Percentiles rank a stretch among this genome's conserved stretches.
phyloP scores from a whole-genome alignment of 768 basidiomycete genomes.

The Lactarius deliciosus region DNA sequence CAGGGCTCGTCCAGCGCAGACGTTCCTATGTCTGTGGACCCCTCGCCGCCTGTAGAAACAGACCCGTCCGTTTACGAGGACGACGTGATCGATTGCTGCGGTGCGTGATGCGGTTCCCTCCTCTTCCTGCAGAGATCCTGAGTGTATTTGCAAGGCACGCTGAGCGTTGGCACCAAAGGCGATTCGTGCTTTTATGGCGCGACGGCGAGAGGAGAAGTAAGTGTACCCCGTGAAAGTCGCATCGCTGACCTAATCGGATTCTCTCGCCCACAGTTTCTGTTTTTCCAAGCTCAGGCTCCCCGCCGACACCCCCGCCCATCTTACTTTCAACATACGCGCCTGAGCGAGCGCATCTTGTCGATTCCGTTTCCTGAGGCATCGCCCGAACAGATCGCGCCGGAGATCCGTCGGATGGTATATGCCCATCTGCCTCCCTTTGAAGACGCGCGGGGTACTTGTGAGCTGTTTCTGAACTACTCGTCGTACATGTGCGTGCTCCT shows the following conservation, averaged over 20 bases:
- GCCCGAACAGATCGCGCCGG: slow-evolving; percentile 22
- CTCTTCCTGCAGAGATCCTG: not conserved
- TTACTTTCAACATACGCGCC: slow-evolving; percentile 25
- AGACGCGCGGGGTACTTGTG: slow-evolving; percentile 60
- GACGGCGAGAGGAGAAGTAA: slow-evolving; percentile 68
- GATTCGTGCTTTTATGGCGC: slow-evolving; percentile 59
- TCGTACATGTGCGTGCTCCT: slow-evolving; percentile 45
- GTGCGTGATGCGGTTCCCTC: slow-evolving; percentile 33
- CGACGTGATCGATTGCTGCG: slow-evolving; percentile 49
- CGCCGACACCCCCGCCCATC: slow-evolving; percentile 4
- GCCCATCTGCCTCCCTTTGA: slow-evolving; percentile 52
- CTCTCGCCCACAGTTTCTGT: slow-evolving; percentile 10
- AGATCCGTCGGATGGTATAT: slow-evolving; percentile 46
- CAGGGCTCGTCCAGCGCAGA: slow-evolving; percentile 1
- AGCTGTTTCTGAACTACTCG: slow-evolving; percentile 62
- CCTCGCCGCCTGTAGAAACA: slow-evolving; percentile 7
- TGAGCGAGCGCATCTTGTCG: slow-evolving; percentile 25
- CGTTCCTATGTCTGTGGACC: not conserved
- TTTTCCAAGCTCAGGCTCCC: slow-evolving; percentile 1
- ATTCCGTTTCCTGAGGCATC: slow-evolving; percentile 29
- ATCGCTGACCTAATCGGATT: not conserved
- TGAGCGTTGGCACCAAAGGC: slow-evolving; percentile 55
- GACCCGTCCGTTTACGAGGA: slow-evolving; percentile 33
- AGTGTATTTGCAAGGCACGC: slow-evolving; percentile 44
- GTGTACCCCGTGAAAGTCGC: slow-evolving; percentile 38